phyloP scores from a whole-genome alignment of 176 grass and related monocot genomes.

The Carex myosuroides region DNA sequence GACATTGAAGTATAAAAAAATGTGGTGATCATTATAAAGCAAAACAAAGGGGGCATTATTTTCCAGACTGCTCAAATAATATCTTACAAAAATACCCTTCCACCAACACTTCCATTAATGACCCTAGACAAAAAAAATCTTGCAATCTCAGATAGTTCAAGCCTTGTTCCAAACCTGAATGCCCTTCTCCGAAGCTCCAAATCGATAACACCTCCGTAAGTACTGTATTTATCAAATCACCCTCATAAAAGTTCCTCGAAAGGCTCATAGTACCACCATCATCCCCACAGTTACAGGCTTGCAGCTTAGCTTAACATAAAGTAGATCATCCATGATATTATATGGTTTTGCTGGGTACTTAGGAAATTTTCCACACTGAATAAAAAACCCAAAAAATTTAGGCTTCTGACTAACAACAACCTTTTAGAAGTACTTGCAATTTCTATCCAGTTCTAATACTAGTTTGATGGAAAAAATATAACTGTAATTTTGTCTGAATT shows the following conservation, averaged over 20 bases:
- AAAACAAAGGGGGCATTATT: not conserved
- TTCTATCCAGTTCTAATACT: not conserved
- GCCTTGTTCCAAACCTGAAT: slow-evolving; percentile 29
- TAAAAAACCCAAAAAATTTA: not conserved
- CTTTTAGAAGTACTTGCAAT: not conserved
- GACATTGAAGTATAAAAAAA: too few relatives aligned
- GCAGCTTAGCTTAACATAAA: not conserved
- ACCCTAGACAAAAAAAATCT: slow-evolving; percentile 47
- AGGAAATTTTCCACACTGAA: not conserved
- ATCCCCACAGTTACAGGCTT: slow-evolving; percentile 3
- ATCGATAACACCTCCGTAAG: slow-evolving; percentile 44
- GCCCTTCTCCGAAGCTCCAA: slow-evolving; percentile 31
- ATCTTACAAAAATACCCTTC: slow-evolving; percentile 54
- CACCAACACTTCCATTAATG: slow-evolving; percentile 36
- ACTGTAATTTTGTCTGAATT: not conserved
- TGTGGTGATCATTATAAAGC: too few relatives aligned
- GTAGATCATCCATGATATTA: not conserved
- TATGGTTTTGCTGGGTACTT: not conserved
- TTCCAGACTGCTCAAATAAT: not conserved
- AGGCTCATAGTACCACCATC: slow-evolving; percentile 23
- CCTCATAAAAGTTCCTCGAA: slow-evolving; percentile 41
- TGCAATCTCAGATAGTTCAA: slow-evolving; percentile 38
- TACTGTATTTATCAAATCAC: slow-evolving; percentile 65
- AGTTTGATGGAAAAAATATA: not conserved
- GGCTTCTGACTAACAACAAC: not conserved